Evolutionary conservation across 352 stramenopile species (phyloP).

Genomic region (Stephanocyclus meneghinianus): DNA sequence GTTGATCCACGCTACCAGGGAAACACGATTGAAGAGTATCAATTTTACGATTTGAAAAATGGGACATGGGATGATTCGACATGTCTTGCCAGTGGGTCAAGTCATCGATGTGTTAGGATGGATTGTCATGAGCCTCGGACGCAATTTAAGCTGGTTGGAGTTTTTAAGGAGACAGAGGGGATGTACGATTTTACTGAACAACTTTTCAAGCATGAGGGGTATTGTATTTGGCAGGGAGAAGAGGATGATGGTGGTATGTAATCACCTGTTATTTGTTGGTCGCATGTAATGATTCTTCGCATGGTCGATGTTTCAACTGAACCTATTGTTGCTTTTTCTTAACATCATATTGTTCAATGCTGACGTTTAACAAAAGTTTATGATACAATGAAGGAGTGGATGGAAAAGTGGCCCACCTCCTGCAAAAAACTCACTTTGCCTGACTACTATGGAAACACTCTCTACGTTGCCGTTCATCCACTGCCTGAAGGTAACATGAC

Average conservation of each 20-base stretch:
- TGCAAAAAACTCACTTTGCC: constrained; percentile 2
- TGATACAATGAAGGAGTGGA: constrained; percentile 17
- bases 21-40: constrained; percentile 66
- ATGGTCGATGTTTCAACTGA: neutral
- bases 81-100: constrained; percentile 21
- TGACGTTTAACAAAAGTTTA: constrained; percentile 9
- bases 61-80: constrained; percentile 39
- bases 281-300: neutral
- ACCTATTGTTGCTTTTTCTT: too few relatives aligned
- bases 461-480: constrained; percentile 5
- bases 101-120: constrained; percentile 26
- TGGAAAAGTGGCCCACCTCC: constrained; percentile 17
- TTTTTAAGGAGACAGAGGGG: constrained; percentile 59
- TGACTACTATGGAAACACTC: constrained; percentile 16
- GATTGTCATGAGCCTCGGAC: constrained; percentile 58
- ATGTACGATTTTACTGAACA: constrained; percentile 64
- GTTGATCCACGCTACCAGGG: constrained; percentile 58
- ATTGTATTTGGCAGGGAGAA: constrained; percentile 36
- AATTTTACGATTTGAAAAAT: constrained; percentile 50
- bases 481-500: constrained; percentile 19
- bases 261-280: neutral
- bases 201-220: constrained; percentile 66
- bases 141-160: constrained; percentile 55
- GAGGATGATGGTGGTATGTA: constrained; percentile 22
- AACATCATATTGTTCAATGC: neutral